phyloP scores from a whole-genome alignment of 495 filamentous ascomycete genomes.

The Darksidea phi region DNA sequence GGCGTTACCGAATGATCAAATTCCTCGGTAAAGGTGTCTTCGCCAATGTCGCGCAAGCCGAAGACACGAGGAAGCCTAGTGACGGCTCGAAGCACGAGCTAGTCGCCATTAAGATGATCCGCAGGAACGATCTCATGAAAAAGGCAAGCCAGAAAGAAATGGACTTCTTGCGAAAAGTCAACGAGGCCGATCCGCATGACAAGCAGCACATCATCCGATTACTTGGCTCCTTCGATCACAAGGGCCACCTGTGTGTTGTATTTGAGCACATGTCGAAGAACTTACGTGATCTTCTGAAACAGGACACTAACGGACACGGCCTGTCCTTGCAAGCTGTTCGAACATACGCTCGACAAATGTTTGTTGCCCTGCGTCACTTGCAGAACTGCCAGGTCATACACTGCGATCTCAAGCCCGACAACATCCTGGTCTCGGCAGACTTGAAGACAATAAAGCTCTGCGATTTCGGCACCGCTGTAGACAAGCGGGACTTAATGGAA shows the following conservation, averaged over 20 bases:
- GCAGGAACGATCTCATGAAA: conserved; percentile 51
- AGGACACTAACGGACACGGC: conserved; percentile 90
- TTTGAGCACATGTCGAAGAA: conserved; percentile 89
- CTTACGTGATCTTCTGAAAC: conserved; percentile 91
- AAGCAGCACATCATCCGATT: conserved; percentile 91
- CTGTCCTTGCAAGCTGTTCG: conserved; percentile 83
- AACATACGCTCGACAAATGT: conserved; percentile 90
- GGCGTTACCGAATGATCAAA: conserved; percentile 80
- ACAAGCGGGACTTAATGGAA: conserved; percentile 76
- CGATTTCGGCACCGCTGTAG: conserved; percentile 90
- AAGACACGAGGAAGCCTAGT: conserved; percentile 59
- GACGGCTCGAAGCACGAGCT: conserved; percentile 52
- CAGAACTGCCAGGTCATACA: conserved; percentile 91
- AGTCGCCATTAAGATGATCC: conserved; percentile 40
- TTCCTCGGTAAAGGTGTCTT: conserved; percentile 95
- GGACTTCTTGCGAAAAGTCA: conserved; percentile 80
- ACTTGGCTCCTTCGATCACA: conserved; percentile 85
- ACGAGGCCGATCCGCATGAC: conserved; percentile 78
- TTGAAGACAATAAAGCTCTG: conserved; percentile 89
- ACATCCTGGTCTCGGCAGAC: conserved; percentile 78
- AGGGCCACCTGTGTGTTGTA: conserved; percentile 90
- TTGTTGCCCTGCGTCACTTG: conserved; percentile 78
- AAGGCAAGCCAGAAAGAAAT: conserved; percentile 84
- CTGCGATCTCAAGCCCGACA: conserved; percentile 96
- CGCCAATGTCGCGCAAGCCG: conserved; percentile 89